Evolutionary conservation across 768 basidiomycete genomes (phyloP).

Genomic region (Suillus discolor): DNA sequence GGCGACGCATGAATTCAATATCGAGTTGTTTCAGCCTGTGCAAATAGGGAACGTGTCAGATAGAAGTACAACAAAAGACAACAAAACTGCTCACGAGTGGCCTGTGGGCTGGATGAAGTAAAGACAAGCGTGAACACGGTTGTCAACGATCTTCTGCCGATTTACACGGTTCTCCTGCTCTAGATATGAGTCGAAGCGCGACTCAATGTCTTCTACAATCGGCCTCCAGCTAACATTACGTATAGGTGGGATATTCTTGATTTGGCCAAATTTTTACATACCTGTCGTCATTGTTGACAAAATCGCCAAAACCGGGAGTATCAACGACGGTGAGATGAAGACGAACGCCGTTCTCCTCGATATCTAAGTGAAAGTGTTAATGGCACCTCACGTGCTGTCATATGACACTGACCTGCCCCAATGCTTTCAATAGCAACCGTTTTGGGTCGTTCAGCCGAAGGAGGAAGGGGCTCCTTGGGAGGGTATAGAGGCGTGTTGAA

Average conservation of each 20-base stretch:
- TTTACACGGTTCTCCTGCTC: conserved; percentile 99
- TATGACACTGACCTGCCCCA: conserved; percentile 77
- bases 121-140: conserved; percentile 96
- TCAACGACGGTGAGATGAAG: conserved; percentile 98
- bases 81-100: conserved; percentile 73
- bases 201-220: conserved; percentile 97
- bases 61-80: no score
- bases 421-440: conserved; percentile 99
- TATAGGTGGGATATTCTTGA: conserved; percentile 21
- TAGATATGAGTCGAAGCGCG: conserved; percentile 95
- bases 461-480: conserved; percentile 80
- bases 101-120: conserved; percentile 99
- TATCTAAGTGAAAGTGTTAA: conserved; percentile 58
- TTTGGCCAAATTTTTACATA: conserved; percentile 36
- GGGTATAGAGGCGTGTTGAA: conserved; percentile 97
- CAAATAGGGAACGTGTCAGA: conserved; percentile 5
- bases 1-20: conserved; percentile 97
- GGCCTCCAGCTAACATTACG: conserved; percentile 84
- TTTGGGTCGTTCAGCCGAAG: conserved; percentile 83
- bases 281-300: conserved; percentile 99
- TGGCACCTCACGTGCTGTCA: not conserved
- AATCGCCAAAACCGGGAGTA: conserved; percentile 98
- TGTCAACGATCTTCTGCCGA: conserved; percentile 90
- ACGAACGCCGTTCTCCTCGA: conserved; percentile 97
- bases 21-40: conserved; percentile 93